Evolutionary conservation across 257 asterid species (phyloP), one percentile per base, ranked within the genome.

Genomic region (Solanum bulbocastanum): DNA sequence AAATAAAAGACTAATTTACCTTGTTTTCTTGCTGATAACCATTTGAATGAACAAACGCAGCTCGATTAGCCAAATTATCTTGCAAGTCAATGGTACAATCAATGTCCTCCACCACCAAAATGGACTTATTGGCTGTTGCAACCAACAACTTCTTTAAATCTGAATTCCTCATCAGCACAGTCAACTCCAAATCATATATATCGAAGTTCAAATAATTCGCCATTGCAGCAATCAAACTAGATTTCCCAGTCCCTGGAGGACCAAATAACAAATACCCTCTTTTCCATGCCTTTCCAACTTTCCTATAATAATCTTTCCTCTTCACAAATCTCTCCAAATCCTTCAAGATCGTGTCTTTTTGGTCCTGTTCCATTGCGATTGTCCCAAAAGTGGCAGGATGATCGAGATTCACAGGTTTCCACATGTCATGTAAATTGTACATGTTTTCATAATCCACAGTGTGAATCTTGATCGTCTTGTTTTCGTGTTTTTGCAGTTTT

Each of bases 331-430:
- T 83, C 15, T 91, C 88, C 44, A 89, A 73, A 20, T 91, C 93
- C 3, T 88, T 85, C 9, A 86, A 84, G 20, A 91, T 23, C 20
- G 5, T 89, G 30, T 46, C 37, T 76, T 90, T 90, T 5, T 83
- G n/a, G 3, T 39, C 65, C 5, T 49, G n/a, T 86, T 91, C 91
- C 91, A 89, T 89, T 0, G 88, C 90, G 3, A 91, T 39, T 20
- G 91, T 91, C 32, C 65, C 91, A 56, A 91, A 91, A 5, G 90
- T 89, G 23, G 90, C 81, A 22, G 93, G 92, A 88, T 91, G 92
- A 23, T 89, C 86, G 12, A 91, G 90, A 49, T 87, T 85, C 10
- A 89, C 52, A 2, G 88, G 84, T 10, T 85, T 88, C 37, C 76
- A 46, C 42, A 81, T 46, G 27, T 46, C 1, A 5, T 10, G 42